Percentiles rank a stretch among this genome's conserved stretches.
These are phyloP conservation scores for Croton laevigatus DNA, from an alignment of 441 rosid genomes.

Conservation along the genomic window DNA sequence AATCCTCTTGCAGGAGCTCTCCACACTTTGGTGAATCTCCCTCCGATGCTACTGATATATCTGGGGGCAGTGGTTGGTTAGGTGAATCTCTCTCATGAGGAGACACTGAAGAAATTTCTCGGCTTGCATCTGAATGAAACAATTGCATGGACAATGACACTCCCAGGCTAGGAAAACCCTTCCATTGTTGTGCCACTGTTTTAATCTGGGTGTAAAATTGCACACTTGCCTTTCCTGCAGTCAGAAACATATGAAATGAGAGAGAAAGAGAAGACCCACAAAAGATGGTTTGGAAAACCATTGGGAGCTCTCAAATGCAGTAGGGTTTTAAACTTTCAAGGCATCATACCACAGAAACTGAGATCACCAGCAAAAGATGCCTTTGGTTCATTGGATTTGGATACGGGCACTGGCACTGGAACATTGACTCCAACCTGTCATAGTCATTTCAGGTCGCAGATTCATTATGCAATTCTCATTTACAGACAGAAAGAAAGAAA, in stretches of 20 bases:
- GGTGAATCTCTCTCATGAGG: slow-evolving; percentile 32
- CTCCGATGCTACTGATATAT: slow-evolving; percentile 29
- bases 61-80: slow-evolving; percentile 22
- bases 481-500: background rate
- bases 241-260: background rate
- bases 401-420: slow-evolving; percentile 27
- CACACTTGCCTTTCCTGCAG: slow-evolving; percentile 24
- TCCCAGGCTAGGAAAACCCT: slow-evolving; percentile 22
- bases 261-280: background rate
- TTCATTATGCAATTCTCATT: background rate
- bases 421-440: slow-evolving; percentile 42
- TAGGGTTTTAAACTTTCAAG: background rate
- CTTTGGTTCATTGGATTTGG: slow-evolving; percentile 18
- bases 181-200: slow-evolving; percentile 30
- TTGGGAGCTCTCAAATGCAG: background rate
- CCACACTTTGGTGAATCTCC: slow-evolving; percentile 27
- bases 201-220: slow-evolving; percentile 30
- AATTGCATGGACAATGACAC: slow-evolving; percentile 30
- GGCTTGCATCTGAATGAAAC: slow-evolving; percentile 29
- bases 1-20: slow-evolving; percentile 24
- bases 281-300: background rate
- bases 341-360: slow-evolving; percentile 23
- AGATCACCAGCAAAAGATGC: slow-evolving; percentile 25
- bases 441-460: slow-evolving; percentile 16
- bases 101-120: slow-evolving; percentile 30